Evolutionary conservation across 1,139 yeast genomes (phyloP).

Genomic region (Zygoascus sp.): DNA sequence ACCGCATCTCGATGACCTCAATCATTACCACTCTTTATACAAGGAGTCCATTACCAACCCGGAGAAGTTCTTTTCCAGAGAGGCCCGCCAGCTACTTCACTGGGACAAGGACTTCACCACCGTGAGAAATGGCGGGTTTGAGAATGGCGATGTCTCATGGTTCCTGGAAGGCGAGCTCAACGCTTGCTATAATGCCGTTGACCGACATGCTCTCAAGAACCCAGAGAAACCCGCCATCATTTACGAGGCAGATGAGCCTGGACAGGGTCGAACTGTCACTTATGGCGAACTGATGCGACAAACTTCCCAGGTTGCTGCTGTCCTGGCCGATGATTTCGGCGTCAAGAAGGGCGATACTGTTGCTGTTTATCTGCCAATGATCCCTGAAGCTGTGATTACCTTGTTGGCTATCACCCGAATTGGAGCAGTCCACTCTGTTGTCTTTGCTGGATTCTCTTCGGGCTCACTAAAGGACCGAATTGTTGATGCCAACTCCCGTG

Average conservation of each 20-base stretch:
- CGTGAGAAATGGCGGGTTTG: constrained; percentile 63
- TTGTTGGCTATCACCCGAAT: constrained; percentile 90
- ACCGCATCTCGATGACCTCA: constrained; percentile 43
- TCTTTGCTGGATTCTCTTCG: constrained; percentile 94
- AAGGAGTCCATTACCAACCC: constrained; percentile 76
- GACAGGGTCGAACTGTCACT: constrained; percentile 63
- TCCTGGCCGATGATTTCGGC: constrained; percentile 72
- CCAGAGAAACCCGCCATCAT: constrained; percentile 85
- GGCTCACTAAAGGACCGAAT: constrained; percentile 91
- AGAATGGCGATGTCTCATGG: constrained; percentile 84
- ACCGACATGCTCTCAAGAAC: constrained; percentile 82
- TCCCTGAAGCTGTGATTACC: constrained; percentile 87
- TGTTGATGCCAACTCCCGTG: constrained; percentile 79
- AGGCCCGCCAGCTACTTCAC: constrained; percentile 68
- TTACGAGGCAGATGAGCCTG: constrained; percentile 92
- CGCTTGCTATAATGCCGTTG: constrained; percentile 93
- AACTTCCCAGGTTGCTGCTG: constrained; percentile 85
- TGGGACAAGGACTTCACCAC: constrained; percentile 83
- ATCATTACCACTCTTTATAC: constrained; percentile 69
- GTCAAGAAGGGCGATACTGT: constrained; percentile 90
- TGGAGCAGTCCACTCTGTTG: constrained; percentile 94
- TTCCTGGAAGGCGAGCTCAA: constrained; percentile 88
- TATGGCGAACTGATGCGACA: constrained; percentile 80
- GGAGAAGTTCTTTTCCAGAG: constrained; percentile 72
- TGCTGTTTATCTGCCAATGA: constrained; percentile 95